phyloP scores from a whole-genome alignment of 2,329 filamentous ascomycete species.

The Calonectria leucothoes region DNA sequence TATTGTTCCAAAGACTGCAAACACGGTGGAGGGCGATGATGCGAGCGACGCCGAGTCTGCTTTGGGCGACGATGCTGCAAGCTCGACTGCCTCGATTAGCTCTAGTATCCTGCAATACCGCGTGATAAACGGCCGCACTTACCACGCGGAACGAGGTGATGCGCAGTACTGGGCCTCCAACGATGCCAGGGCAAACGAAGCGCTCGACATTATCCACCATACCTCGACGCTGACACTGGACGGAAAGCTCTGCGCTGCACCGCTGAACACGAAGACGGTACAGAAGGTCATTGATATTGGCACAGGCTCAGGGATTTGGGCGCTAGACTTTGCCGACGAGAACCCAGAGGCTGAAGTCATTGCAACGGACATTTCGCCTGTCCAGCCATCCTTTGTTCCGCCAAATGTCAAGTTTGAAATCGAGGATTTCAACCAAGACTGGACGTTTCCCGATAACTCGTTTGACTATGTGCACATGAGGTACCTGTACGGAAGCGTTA shows the following conservation, averaged over 20 bases:
- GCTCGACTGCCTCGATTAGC: neutral
- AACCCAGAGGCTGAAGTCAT: neutral
- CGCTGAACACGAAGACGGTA: neutral
- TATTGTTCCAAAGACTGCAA: neutral
- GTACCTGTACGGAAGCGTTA: conserved; percentile 65
- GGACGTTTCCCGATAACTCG: conserved; percentile 42
- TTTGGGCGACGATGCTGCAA: neutral
- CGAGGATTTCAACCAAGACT: conserved; percentile 44
- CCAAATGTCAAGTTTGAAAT: conserved; percentile 13
- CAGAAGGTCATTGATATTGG: neutral
- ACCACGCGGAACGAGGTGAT: neutral
- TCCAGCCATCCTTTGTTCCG: neutral
- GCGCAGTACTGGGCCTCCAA: neutral
- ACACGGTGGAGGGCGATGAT: neutral
- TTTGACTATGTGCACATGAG: conserved; percentile 73
- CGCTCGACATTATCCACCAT: neutral
- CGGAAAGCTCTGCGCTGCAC: neutral
- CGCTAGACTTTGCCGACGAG: neutral
- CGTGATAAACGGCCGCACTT: neutral
- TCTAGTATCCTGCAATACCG: neutral
- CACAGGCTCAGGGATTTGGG: neutral
- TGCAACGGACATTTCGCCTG: neutral
- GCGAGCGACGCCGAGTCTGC: neutral
- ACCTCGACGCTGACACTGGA: neutral
- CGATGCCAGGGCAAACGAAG: neutral